These are phyloP conservation scores for Puccinia novopanici DNA, from an alignment of 1,284 basidiomycete genomes.

Conservation along the genomic window DNA sequence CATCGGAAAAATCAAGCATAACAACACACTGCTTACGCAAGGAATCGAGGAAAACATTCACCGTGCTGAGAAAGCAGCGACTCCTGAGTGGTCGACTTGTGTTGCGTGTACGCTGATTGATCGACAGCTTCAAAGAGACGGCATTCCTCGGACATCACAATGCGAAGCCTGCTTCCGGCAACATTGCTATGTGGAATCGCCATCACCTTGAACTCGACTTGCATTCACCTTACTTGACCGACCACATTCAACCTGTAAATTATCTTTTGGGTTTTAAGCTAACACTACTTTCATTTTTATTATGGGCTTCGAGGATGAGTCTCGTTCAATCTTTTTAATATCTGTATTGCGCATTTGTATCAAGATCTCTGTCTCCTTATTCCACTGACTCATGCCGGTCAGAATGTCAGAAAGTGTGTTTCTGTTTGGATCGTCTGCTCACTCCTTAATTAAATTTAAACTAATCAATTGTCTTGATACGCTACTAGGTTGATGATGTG, in stretches of 20 bases:
- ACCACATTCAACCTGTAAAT: background rate
- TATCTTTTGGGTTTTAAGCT: background rate
- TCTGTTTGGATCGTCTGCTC: background rate
- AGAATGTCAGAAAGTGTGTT: background rate
- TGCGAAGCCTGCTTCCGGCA: conserved; percentile 43
- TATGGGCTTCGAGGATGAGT: too few relatives aligned
- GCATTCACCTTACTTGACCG: background rate
- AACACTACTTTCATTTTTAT: background rate
- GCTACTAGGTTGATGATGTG: too few relatives aligned
- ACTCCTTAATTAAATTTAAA: background rate
- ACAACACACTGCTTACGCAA: conserved; percentile 29
- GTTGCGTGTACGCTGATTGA: conserved; percentile 44
- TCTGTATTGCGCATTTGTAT: background rate
- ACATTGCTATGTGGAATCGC: conserved; percentile 29
- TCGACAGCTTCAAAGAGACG: conserved; percentile 30
- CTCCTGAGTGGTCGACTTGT: conserved; percentile 37
- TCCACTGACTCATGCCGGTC: conserved; percentile 1
- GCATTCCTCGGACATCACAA: conserved; percentile 37
- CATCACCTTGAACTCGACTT: background rate
- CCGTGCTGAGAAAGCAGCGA: background rate
- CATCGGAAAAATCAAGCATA: conserved; percentile 20
- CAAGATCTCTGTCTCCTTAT: background rate
- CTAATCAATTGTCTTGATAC: too few relatives aligned
- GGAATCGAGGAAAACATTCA: conserved; percentile 26
- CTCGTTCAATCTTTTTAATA: too few relatives aligned